Evolutionary conservation across 495 filamentous ascomycete genomes (phyloP).

Genomic region (Xylaria palmicola): DNA sequence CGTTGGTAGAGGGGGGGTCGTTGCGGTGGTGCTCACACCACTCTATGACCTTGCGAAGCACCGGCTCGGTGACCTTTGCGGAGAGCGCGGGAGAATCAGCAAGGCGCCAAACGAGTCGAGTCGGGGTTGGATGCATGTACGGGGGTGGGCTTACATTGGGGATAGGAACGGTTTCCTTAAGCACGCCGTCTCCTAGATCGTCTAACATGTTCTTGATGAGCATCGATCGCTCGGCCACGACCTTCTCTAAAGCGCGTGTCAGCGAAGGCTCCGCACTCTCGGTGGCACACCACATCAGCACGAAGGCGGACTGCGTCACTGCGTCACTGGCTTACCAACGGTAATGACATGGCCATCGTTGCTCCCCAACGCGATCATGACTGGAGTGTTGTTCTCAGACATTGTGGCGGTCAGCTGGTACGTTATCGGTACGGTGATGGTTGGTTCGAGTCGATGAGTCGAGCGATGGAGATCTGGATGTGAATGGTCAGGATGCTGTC

Average conservation of each 20-base stretch:
- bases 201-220: conserved; percentile 98
- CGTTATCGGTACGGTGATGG: no score
- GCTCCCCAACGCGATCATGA: conserved; percentile 16
- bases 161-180: conserved; percentile 72
- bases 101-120: neutral
- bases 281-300: no score
- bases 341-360: conserved; percentile 31
- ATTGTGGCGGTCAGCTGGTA: neutral
- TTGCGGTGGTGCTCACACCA: conserved; percentile 94
- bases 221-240: conserved; percentile 85
- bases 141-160: conserved; percentile 69
- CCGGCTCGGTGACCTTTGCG: conserved; percentile 81
- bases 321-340: conserved; percentile 27
- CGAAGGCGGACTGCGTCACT: no score
- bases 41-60: conserved; percentile 92
- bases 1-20: conserved; percentile 71
- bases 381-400: conserved; percentile 2
- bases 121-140: neutral
- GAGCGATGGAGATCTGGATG: neutral
- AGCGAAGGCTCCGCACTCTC: conserved; percentile 17
- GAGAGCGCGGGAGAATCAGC: neutral
- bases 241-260: conserved; percentile 58
- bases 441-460: no score
- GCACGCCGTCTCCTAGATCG: conserved; percentile 72
- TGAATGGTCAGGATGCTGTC: neutral